Evolutionary conservation across 192 early-diverging fungal genomes (phyloP), one percentile per base, ranked within the genome.

Genomic region (Rhizoclosmatium globosum): DNA sequence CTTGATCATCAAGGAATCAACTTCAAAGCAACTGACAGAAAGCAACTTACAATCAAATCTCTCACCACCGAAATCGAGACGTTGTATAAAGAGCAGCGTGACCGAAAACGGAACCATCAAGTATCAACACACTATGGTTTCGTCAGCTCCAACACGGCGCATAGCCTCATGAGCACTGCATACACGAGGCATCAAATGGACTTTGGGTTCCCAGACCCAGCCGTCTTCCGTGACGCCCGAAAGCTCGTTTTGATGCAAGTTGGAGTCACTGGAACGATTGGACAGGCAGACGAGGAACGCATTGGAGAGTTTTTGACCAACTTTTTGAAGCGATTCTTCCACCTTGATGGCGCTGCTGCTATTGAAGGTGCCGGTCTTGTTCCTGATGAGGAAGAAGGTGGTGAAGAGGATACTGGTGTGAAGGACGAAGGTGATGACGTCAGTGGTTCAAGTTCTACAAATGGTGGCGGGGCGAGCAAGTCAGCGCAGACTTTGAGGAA

Each of bases 1-100:
- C 86, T 99, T 56, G 98, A 99, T 82, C 94, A 99, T 81, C 95
- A 97, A 83, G 95, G 96, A 3, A 91, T 95, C 64, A 91, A 89
- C 15, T 96, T 99, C 86, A 98, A 98, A 78, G 81, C 89, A 2
- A 84, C 89, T 9, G 98, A 99, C 85, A 90, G 93, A 57, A 97
- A 96, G 60, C 89, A 84, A 41, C 90, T 94, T 48, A 87, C 91
- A 19, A 79, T 89, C 64, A 98, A 97, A 83, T 85, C 91, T 0
- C 87, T 98, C 44, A 82, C 95, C 0, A 79, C 86, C 47, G 98
- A 99, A 76, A 96, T 98, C 42, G 98, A 99, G 79, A 85, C 85
- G 1, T 67, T 96, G 43, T 90, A 93, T 48, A 90, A 89, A 19
- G 97, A 99, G 79, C 93, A 96, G 82, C 89, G 90, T 67, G 89